These are phyloP conservation scores for Carex parvula DNA, from an alignment of 176 grass and related monocot genomes.

Conservation along the genomic window DNA sequence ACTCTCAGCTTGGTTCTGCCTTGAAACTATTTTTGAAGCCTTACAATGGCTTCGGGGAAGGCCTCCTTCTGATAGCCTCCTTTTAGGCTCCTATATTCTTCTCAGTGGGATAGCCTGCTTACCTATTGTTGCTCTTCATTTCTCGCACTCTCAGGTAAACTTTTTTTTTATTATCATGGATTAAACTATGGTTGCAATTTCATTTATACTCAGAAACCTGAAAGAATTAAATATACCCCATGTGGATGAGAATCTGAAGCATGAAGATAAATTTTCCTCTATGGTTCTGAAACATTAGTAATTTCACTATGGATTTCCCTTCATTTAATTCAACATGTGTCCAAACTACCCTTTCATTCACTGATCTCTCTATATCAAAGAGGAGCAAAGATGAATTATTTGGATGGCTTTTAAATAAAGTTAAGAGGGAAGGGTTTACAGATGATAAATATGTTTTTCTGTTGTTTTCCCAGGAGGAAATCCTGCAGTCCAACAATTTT, in stretches of 20 bases:
- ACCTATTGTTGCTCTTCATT: conserved; percentile 81
- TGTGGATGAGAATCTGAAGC: not conserved
- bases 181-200: not conserved
- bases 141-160: conserved; percentile 90
- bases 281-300: not conserved
- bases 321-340: not conserved
- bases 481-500: not conserved
- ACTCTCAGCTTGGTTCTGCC: conserved; percentile 78
- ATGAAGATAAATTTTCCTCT: not conserved
- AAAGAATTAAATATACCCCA: not conserved
- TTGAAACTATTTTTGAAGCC: conserved; percentile 97
- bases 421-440: not conserved
- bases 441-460: not conserved
- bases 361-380: conserved; percentile 1
- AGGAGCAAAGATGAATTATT: not conserved
- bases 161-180: too few species aligned
- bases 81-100: conserved; percentile 86
- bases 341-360: not conserved
- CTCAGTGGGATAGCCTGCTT: conserved; percentile 73
- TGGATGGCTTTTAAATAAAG: not conserved
- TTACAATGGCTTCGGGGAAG: conserved; percentile 95
- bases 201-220: not conserved
- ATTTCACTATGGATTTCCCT: not conserved
- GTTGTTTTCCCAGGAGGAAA: not conserved
- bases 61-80: conserved; percentile 83